Evolutionary conservation across 805 yeast species (phyloP).

Genomic region (Candida coleopterorum): DNA sequence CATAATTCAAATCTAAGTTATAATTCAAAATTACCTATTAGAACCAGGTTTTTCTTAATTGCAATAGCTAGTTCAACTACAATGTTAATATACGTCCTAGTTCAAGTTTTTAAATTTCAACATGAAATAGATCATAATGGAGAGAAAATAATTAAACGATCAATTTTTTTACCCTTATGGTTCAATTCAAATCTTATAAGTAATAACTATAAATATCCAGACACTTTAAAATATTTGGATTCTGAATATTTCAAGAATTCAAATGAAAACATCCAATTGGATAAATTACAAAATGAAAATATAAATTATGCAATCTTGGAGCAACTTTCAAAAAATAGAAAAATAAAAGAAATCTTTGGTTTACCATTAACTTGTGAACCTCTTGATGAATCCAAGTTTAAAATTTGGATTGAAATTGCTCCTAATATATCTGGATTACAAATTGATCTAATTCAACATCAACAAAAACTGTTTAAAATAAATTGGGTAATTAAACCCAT

Average conservation of each 20-base stretch:
- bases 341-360: conserved; percentile 21
- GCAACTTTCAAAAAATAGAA: conserved; percentile 17
- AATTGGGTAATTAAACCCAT: conserved; percentile 27
- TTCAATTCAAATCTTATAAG: conserved; percentile 23
- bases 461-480: conserved; percentile 3
- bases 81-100: conserved; percentile 19
- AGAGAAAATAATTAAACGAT: conserved; percentile 1
- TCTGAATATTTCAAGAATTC: conserved; percentile 13
- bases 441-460: conserved; percentile 8
- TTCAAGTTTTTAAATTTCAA: conserved; percentile 14
- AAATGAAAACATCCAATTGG: conserved; percentile 12
- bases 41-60: conserved; percentile 17
- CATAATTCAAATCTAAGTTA: background rate
- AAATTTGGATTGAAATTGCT: conserved; percentile 28
- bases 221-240: conserved; percentile 23
- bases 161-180: conserved; percentile 23
- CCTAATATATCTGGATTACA: conserved; percentile 29
- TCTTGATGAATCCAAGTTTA: conserved; percentile 11
- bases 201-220: conserved; percentile 22
- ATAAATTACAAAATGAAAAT: conserved; percentile 16
- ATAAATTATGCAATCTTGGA: conserved; percentile 25
- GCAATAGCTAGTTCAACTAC: conserved; percentile 16
- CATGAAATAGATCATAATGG: conserved; percentile 2
- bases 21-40: conserved; percentile 14
- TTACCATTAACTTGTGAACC: conserved; percentile 21